Evolutionary conservation across 1,284 basidiomycete genomes (phyloP), one percentile per base, ranked within the genome.

Genomic region (Chalciporus piperatoides): DNA sequence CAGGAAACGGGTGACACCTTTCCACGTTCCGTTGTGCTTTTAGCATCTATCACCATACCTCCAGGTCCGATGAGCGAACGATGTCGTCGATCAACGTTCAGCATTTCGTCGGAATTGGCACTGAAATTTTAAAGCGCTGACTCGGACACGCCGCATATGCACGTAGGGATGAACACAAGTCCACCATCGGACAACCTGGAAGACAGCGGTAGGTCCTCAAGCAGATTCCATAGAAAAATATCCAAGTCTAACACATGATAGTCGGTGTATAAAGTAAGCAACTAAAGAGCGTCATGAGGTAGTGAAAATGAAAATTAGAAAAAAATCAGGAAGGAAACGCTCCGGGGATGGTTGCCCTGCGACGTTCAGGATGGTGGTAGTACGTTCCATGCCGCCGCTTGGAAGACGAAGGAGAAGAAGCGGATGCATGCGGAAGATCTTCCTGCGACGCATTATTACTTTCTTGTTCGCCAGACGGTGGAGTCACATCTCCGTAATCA

Each of bases 341-440:
- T 11, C 64, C 64, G 6, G 66, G 68, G 11, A 64, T 46, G 1
- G 41, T 43, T 3, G 46, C 25, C 43, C 63, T 52, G 42, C 64
- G 68, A 35, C 64, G 68, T 15, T 69, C 64, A 1, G 64, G 64
- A 30, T 66, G 64, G 38, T 66, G 68, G 17, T 69, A 66, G 46
- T 66, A 66, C 32, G 66, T 66, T 1, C 51, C 55, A 40, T 61
- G 52, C 3, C 66, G 64, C 32, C 64, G 63, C 43, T 57, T 69
- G 0, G 67, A 63, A 14, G 68, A 67, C 4, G 56, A 35, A 12
- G 56, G 43, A 42, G 50, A 3, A 4, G 49, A 38, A 11, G 56
- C 42, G 3, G 41, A 24, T 12, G 21, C 35, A 28, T 42, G 32
- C 2, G 24, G 25, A 3, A 64, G 42, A 23, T 61, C 52, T n/a